Conservation (phyloP, 2,329 filamentous ascomycete genomes). For the Nigrospora sphaerica region DNA sequence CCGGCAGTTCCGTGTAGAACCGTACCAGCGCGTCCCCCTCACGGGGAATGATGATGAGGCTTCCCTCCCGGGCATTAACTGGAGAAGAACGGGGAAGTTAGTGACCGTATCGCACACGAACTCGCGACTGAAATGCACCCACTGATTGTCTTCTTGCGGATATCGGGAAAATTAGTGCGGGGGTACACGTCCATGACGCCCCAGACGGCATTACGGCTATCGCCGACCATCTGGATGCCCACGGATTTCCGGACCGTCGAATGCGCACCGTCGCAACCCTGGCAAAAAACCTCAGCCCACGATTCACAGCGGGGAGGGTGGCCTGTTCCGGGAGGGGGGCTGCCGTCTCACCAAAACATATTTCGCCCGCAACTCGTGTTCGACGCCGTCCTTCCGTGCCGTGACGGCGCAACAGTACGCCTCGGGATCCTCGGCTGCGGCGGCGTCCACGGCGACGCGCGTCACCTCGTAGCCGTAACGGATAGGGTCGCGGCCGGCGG, state of each 20-base stretch:
- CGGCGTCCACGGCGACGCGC: constrained; percentile 40
- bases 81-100: no score
- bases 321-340: not conserved
- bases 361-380: constrained; percentile 36
- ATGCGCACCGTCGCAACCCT: constrained; percentile 42
- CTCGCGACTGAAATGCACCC: no score
- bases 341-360: constrained; percentile 40
- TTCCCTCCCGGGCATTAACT: constrained; percentile 46
- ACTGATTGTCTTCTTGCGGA: constrained; percentile 45
- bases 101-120: no score
- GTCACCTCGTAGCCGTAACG: constrained; percentile 48
- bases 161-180: constrained; percentile 54
- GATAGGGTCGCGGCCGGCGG: constrained; percentile 32
- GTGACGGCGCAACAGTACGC: constrained; percentile 37
- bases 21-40: constrained; percentile 50
- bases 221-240: constrained; percentile 48
- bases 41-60: constrained; percentile 54
- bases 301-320: not conserved
- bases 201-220: constrained; percentile 18
- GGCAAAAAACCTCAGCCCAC: not conserved
- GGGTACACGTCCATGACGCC: constrained; percentile 44
- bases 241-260: constrained; percentile 42
- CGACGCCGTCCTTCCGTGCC: constrained; percentile 30
- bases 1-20: constrained; percentile 54
- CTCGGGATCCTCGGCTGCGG: constrained; percentile 22